These are phyloP conservation scores for Musa balbisiana DNA, from an alignment of 202 grass and related monocot genomes.

Conservation along the genomic window DNA sequence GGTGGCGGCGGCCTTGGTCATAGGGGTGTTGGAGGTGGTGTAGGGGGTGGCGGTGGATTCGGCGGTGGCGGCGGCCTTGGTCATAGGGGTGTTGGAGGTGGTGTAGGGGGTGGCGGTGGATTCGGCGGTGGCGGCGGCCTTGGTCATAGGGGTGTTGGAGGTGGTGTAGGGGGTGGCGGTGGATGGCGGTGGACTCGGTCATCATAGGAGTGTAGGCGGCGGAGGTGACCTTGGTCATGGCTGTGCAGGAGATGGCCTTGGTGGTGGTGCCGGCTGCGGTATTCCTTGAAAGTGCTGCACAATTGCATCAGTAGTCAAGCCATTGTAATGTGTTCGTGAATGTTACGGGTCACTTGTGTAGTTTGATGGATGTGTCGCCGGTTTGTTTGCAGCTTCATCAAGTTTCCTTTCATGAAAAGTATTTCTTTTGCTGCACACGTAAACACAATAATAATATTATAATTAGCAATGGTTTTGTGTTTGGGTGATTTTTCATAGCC, in stretches of 20 bases:
- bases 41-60: constrained; percentile 9
- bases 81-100: too few species aligned
- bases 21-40: neutral
- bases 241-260: constrained; percentile 1
- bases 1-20: neutral
- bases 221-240: neutral
- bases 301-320: too few species aligned
- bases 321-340: too few species aligned
- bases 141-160: neutral
- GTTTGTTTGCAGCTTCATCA: too few species aligned
- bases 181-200: neutral
- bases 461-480: too few species aligned
- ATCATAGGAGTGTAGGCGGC: neutral
- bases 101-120: neutral
- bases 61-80: neutral
- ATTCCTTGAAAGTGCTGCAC: neutral
- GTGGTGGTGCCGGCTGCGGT: neutral
- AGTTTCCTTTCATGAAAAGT: too few species aligned
- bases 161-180: neutral
- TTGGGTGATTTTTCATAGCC: too few species aligned
- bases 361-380: too few species aligned
- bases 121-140: constrained; percentile 4
- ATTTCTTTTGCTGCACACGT: too few species aligned
- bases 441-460: too few species aligned
- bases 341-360: too few species aligned